phyloP scores from a whole-genome alignment of 345 rosid genomes.

The Barbarea vulgaris region DNA sequence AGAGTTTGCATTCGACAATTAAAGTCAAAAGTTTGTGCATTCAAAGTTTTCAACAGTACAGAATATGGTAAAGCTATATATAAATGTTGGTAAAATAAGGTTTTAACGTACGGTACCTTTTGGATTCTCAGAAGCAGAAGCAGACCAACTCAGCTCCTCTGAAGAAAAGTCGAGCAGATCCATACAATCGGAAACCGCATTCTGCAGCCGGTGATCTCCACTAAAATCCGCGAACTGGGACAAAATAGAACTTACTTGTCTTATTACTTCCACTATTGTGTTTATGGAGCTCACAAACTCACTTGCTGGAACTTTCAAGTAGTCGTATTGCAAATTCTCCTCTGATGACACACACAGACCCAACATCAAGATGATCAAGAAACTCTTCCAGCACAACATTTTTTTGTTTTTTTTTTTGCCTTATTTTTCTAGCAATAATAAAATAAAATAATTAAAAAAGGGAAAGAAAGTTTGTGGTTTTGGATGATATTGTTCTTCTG shows the following conservation, averaged over 20 bases:
- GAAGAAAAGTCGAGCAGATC: slow-evolving; percentile 69
- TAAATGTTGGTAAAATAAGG: background rate
- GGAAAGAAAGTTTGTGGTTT: background rate
- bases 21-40: background rate
- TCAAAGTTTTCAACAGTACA: background rate
- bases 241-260: slow-evolving; percentile 44
- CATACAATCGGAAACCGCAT: slow-evolving; percentile 65
- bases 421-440: background rate
- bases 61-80: background rate
- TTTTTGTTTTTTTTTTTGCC: background rate
- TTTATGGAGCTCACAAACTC: slow-evolving; percentile 52
- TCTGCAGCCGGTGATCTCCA: slow-evolving; percentile 51
- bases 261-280: slow-evolving; percentile 44
- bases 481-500: slow-evolving; percentile 18
- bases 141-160: slow-evolving; percentile 63
- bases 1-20: background rate
- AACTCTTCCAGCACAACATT: slow-evolving; percentile 28
- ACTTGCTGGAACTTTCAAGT: slow-evolving; percentile 51
- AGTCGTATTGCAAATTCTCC: slow-evolving; percentile 25
- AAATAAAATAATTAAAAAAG: background rate
- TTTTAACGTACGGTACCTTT: slow-evolving; percentile 41
- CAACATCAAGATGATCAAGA: slow-evolving; percentile 33
- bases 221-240: slow-evolving; percentile 46
- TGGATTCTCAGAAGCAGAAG: slow-evolving; percentile 69
- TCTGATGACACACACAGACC: slow-evolving; percentile 32